Base-by-base conservation (phyloP, 2,329 filamentous ascomycete species). In the Tolypocladium inflatum region DNA sequence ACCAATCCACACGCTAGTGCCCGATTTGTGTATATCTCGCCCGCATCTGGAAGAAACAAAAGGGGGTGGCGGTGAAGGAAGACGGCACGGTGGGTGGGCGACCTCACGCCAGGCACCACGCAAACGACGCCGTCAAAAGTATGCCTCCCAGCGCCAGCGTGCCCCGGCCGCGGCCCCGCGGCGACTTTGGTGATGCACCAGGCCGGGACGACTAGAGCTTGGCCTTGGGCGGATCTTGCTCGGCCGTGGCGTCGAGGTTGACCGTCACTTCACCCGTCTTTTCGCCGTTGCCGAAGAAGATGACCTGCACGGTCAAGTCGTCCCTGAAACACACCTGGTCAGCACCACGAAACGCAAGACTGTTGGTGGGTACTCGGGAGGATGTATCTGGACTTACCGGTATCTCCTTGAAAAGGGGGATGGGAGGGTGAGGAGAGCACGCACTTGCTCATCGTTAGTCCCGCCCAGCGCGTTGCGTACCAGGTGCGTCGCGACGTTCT, bases 261-360 rank as follows among this genome's bases (percentile, higher is more conserved):
- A 96, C 72, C 6, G 87, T 83, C 6, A 97, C 88, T 62, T 88
- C 87, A 41, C 92, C 91, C 37, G 82, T 88, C 70, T 86, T 86
- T 56, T 86, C 78, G 41, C 87, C 84, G 65, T 96, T 85, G 60
- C 94, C 94, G 67, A 99, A 99, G 81, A 99, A 99, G 68, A 99
- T 96, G 61, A 99, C 94, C 73, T 99, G 91, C 19, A 99, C 93
- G 0, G 94, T 99, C 62, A 99, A 77, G 70, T 99, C 94, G 70
- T 99, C 94, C 64, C 91, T 93, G 50, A 4, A 26, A 41, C 3
- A 39, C 1, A 19, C 53, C 53, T 41, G 56, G 48, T 39, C 11
- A 38, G n/a, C 21, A n/a, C 17, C 23, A 56, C 19, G 21, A n/a
- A 54, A 50, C 50, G 5, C 2, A 38, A 51, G 43, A 52, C 26